Percentiles rank a stretch among this genome's conserved stretches.
phyloP scores from a whole-genome alignment of 2,329 filamentous ascomycete genomes.

The Epicoccum sorghinum region DNA sequence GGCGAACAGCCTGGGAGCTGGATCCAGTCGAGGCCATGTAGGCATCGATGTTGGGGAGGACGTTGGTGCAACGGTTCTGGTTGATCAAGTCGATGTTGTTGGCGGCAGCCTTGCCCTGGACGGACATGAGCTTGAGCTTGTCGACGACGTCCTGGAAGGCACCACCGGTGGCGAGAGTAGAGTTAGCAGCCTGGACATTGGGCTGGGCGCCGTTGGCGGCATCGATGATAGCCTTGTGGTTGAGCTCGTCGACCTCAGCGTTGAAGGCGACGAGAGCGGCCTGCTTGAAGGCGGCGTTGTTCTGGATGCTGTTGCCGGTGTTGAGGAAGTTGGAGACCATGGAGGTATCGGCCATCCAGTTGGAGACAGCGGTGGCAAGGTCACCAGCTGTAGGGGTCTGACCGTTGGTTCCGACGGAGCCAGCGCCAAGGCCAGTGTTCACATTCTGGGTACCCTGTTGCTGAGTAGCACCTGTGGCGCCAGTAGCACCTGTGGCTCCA shows the following conservation, averaged over 20 bases:
- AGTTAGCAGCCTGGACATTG: constrained; percentile 45
- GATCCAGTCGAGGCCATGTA: constrained; percentile 45
- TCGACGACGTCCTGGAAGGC: constrained; percentile 48
- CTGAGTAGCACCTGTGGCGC: constrained; percentile 12
- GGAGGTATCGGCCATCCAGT: constrained; percentile 47
- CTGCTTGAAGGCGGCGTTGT: constrained; percentile 45
- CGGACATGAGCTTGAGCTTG: constrained; percentile 46
- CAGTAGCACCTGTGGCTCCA: constrained; percentile 3
- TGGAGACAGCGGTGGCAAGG: constrained; percentile 44
- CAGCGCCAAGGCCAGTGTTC: constrained; percentile 23
- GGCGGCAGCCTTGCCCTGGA: constrained; percentile 40
- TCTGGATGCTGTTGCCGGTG: constrained; percentile 40
- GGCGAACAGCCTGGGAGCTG: constrained; percentile 36
- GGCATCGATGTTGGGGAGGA: constrained; percentile 46
- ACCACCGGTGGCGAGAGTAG: constrained; percentile 45
- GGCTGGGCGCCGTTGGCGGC: constrained; percentile 31
- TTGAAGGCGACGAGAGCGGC: constrained; percentile 46
- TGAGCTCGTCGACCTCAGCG: constrained; percentile 48
- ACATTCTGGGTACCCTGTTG: constrained; percentile 15
- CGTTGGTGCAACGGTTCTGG: constrained; percentile 46
- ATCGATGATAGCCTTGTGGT: constrained; percentile 47
- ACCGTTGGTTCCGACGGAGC: constrained; percentile 17
- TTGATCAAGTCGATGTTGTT: constrained; percentile 46
- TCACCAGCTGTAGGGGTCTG: constrained; percentile 36
- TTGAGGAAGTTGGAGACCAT: constrained; percentile 49